These are phyloP conservation scores for Pilaira anomala DNA, from an alignment of 192 early-diverging fungal species.

Conservation along the genomic window DNA sequence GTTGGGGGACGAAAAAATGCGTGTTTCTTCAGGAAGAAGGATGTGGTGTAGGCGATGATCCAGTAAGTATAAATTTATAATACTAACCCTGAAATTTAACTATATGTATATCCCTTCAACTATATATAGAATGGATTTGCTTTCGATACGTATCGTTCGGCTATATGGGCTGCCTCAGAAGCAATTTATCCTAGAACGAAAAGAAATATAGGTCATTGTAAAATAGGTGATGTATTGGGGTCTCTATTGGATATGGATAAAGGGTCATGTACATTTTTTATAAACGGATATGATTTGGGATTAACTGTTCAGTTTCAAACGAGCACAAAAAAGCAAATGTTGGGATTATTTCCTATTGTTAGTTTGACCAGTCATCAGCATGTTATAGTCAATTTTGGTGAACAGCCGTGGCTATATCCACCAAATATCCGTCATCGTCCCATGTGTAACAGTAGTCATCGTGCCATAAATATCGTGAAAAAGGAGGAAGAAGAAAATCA, in stretches of 20 bases:
- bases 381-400: slow-evolving; percentile 69
- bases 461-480: neutral
- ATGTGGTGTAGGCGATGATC: slow-evolving; percentile 65
- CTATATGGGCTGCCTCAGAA: slow-evolving; percentile 57
- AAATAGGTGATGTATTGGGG: slow-evolving; percentile 48
- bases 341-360: slow-evolving; percentile 61
- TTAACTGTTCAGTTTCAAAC: slow-evolving; percentile 50
- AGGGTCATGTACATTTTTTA: slow-evolving; percentile 54
- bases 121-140: slow-evolving; percentile 59
- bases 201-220: slow-evolving; percentile 32
- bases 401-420: slow-evolving; percentile 36
- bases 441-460: slow-evolving; percentile 6
- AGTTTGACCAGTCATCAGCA: slow-evolving; percentile 71
- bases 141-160: slow-evolving; percentile 66
- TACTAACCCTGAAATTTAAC: neutral
- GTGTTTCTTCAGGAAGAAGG: slow-evolving; percentile 72
- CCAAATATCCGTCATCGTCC: slow-evolving; percentile 2
- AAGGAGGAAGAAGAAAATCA: slow-evolving; percentile 8
- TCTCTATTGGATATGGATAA: slow-evolving; percentile 60
- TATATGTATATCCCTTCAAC: neutral
- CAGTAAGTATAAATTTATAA: slow-evolving; percentile 31
- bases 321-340: slow-evolving; percentile 4
- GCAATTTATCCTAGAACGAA: slow-evolving; percentile 23
- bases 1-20: slow-evolving; percentile 63
- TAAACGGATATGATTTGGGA: slow-evolving; percentile 65